Conservation (phyloP, 2,329 filamentous ascomycete genomes). For the Neonectria magnoliae region DNA sequence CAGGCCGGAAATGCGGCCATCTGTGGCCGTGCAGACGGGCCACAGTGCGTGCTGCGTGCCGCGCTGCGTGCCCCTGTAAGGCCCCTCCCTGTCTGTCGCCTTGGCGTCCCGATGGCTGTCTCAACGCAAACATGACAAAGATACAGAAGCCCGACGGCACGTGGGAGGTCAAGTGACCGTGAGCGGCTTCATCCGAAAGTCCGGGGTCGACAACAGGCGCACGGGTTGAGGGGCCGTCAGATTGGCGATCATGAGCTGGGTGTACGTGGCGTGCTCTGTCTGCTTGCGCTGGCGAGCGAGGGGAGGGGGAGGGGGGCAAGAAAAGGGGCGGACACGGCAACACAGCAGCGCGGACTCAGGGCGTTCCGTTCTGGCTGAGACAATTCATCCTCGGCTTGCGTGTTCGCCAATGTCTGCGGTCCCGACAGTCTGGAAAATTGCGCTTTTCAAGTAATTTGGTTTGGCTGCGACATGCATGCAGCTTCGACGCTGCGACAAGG, state of each 20-base stretch:
- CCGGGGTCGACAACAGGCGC: slow-evolving; percentile 28
- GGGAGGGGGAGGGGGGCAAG: slow-evolving; percentile 26
- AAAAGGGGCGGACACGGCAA: slow-evolving; percentile 11
- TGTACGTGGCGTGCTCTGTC: slow-evolving; percentile 27
- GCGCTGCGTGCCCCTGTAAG: not conserved
- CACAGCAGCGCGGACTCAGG: slow-evolving; percentile 13
- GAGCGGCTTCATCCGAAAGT: slow-evolving; percentile 30
- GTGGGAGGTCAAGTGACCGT: slow-evolving; percentile 37
- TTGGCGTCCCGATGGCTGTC: not conserved
- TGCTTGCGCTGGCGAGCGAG: slow-evolving; percentile 11
- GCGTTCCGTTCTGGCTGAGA: slow-evolving; percentile 28
- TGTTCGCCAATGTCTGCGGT: slow-evolving; percentile 40
- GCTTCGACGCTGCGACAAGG: slow-evolving; percentile 20
- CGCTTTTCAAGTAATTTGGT: slow-evolving; percentile 45
- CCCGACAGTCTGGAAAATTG: slow-evolving; percentile 52
- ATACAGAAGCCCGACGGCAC: slow-evolving; percentile 13
- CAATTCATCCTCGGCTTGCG: slow-evolving; percentile 37
- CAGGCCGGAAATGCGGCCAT: slow-evolving; percentile 30
- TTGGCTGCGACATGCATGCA: slow-evolving; percentile 40
- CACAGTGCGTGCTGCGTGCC: slow-evolving; percentile 10
- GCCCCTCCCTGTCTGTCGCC: not conserved
- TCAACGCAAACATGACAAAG: not conserved
- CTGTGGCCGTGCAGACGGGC: not conserved
- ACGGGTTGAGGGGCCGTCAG: slow-evolving; percentile 36
- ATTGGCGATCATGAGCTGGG: slow-evolving; percentile 35